phyloP scores from a whole-genome alignment of 306 rosid species.

The Casuarina cunninghamiana region DNA sequence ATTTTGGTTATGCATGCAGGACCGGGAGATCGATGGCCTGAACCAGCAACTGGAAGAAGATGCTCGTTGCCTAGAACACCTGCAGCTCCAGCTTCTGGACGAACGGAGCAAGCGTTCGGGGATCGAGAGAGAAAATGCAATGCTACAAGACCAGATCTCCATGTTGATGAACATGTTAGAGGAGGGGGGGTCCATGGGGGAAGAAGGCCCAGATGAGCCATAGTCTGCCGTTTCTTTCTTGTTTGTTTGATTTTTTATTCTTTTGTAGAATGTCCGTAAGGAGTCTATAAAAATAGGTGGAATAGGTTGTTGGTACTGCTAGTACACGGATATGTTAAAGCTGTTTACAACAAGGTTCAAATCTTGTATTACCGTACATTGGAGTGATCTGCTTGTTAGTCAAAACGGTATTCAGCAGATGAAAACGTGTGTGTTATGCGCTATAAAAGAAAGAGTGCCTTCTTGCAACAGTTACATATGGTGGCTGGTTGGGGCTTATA shows the following conservation, averaged over 20 bases:
- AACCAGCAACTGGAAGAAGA: constrained; percentile 89
- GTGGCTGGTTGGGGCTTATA: too few relatives aligned
- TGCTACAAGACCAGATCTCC: constrained; percentile 77
- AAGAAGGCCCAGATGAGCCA: constrained; percentile 52
- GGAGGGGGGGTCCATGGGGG: constrained; percentile 58
- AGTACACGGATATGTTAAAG: constrained; percentile 20
- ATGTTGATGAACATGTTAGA: constrained; percentile 93
- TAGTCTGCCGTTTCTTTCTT: constrained; percentile 8
- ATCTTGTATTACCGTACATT: neutral
- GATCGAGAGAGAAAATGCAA: constrained; percentile 70
- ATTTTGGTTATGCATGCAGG: constrained; percentile 40
- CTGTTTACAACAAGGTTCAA: neutral
- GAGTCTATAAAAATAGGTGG: constrained; percentile 1
- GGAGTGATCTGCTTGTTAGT: neutral
- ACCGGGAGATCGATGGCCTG: constrained; percentile 79
- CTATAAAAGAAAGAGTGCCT: too few relatives aligned
- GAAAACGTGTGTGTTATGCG: neutral
- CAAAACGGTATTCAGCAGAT: neutral
- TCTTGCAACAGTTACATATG: too few relatives aligned
- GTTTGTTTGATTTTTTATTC: constrained; percentile 32
- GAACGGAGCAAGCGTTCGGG: constrained; percentile 70
- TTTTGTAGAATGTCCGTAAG: constrained; percentile 35
- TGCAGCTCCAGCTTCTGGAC: constrained; percentile 79
- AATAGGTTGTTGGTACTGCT: constrained; percentile 19
- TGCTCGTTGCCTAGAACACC: constrained; percentile 63